Evolutionary conservation across 139 green algal genomes (phyloP).

Genomic region (Auxenochlorella protothecoides): DNA sequence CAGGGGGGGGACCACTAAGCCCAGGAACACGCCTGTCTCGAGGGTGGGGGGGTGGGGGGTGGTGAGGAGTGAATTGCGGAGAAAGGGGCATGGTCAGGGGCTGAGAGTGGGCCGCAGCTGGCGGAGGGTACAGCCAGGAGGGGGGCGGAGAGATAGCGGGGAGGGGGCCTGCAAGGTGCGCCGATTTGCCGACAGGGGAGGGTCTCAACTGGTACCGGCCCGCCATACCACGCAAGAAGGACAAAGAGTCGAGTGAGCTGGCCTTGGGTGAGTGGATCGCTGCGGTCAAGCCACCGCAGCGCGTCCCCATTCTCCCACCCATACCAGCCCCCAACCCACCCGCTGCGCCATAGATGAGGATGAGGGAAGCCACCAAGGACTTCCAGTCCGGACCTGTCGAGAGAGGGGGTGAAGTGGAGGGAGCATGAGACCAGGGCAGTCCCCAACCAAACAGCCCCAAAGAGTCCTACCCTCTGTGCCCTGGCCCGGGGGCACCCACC

Average conservation of each 20-base stretch:
- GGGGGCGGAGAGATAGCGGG: background rate
- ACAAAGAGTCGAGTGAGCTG: background rate
- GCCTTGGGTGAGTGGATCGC: too few species aligned
- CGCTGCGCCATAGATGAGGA: conserved; percentile 51
- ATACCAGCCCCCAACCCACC: conserved; percentile 8
- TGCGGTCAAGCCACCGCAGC: background rate
- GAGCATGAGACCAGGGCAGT: too few species aligned
- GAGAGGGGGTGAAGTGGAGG: too few species aligned
- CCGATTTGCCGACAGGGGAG: too few species aligned
- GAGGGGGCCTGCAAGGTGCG: too few species aligned
- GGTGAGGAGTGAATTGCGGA: background rate
- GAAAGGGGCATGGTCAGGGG: background rate
- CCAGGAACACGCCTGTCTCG: conserved; percentile 47
- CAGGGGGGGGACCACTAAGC: conserved; percentile 52
- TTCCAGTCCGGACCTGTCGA: conserved; percentile 65
- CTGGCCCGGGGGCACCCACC: conserved; percentile 14
- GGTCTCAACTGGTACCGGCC: too few species aligned
- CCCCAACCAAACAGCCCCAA: too few species aligned
- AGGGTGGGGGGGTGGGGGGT: background rate
- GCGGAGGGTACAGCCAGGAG: background rate
- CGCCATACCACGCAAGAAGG: too few species aligned
- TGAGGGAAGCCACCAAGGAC: conserved; percentile 37
- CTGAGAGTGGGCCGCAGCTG: background rate
- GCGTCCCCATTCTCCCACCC: too few species aligned
- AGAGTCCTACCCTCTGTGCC: background rate